Evolutionary conservation across 805 yeast genomes (phyloP).

Genomic region (Schwanniomyces polymorphus): DNA sequence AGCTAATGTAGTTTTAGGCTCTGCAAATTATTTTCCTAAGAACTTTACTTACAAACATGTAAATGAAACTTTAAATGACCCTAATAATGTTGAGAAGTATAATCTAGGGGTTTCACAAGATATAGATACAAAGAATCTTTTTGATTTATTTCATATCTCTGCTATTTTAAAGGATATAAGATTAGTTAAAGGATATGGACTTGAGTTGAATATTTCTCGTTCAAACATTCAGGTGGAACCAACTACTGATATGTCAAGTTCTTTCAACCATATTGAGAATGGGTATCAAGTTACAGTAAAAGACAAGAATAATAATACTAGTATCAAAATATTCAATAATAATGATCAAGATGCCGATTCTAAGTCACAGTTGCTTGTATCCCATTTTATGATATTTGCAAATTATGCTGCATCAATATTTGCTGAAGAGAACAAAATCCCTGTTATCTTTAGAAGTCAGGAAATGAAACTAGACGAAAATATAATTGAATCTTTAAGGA

Average conservation of each 20-base stretch:
- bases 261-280: slow-evolving; percentile 3
- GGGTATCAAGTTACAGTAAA: slow-evolving; percentile 16
- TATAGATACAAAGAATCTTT: slow-evolving; percentile 24
- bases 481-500: slow-evolving; percentile 23
- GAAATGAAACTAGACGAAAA: slow-evolving; percentile 23
- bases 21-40: slow-evolving; percentile 29
- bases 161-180: slow-evolving; percentile 22
- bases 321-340: slow-evolving; percentile 11
- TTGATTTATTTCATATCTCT: slow-evolving; percentile 26
- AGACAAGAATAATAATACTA: slow-evolving; percentile 10
- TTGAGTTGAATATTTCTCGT: slow-evolving; percentile 15
- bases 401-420: slow-evolving; percentile 59
- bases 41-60: slow-evolving; percentile 64
- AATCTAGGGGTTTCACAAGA: slow-evolving; percentile 7
- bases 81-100: slow-evolving; percentile 11
- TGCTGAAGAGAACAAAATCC: slow-evolving; percentile 43
- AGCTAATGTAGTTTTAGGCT: slow-evolving; percentile 21
- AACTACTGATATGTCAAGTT: neutral
- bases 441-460: slow-evolving; percentile 51
- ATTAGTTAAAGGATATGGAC: slow-evolving; percentile 18
- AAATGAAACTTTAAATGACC: slow-evolving; percentile 45
- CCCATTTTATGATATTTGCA: slow-evolving; percentile 82
- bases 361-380: slow-evolving; percentile 63
- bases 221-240: slow-evolving; percentile 15
- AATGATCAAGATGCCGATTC: slow-evolving; percentile 24